Percentiles rank a stretch among this genome's conserved stretches.
Evolutionary conservation across 805 yeast genomes (phyloP).

Genomic region (Kuraishia floccosa): DNA sequence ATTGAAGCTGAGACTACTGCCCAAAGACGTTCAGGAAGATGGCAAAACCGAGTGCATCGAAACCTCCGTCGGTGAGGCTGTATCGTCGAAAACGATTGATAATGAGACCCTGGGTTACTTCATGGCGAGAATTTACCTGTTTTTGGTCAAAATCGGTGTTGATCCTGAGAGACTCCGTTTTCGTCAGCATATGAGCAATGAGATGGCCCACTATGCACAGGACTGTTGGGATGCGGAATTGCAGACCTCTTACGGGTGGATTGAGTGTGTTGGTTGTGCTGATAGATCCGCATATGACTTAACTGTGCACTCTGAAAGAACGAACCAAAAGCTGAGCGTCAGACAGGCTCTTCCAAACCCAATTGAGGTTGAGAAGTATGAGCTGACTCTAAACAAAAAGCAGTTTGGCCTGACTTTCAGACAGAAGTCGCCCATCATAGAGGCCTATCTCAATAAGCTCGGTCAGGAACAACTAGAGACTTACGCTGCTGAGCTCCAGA

Average conservation of each 20-base stretch:
- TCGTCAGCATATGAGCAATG: slow-evolving; percentile 97
- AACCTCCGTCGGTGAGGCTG: slow-evolving; percentile 85
- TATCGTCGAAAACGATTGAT: slow-evolving; percentile 76
- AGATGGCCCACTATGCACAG: slow-evolving; percentile 99
- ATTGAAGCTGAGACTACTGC: slow-evolving; percentile 64
- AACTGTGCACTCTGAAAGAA: slow-evolving; percentile 88
- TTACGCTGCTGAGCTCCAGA: slow-evolving; percentile 55
- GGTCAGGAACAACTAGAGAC: slow-evolving; percentile 79
- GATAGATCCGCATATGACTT: slow-evolving; percentile 98
- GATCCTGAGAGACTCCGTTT: slow-evolving; percentile 77
- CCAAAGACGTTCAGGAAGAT: slow-evolving; percentile 77
- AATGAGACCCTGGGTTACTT: slow-evolving; percentile 97
- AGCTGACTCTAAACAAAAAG: slow-evolving; percentile 84
- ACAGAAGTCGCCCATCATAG: slow-evolving; percentile 91
- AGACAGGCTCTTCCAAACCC: slow-evolving; percentile 87
- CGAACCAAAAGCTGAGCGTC: slow-evolving; percentile 90
- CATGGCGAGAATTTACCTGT: slow-evolving; percentile 83
- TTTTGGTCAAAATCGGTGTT: slow-evolving; percentile 83
- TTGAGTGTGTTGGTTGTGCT: slow-evolving; percentile 99
- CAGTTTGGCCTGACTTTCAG: slow-evolving; percentile 97
- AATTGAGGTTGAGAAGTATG: slow-evolving; percentile 67
- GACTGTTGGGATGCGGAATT: slow-evolving; percentile 99
- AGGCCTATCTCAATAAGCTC: slow-evolving; percentile 62
- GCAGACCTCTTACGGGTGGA: slow-evolving; percentile 95
- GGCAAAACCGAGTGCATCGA: slow-evolving; percentile 65